Evolutionary conservation across 2,329 filamentous ascomycete species (phyloP).

Genomic region (Clarireedia paspali): DNA sequence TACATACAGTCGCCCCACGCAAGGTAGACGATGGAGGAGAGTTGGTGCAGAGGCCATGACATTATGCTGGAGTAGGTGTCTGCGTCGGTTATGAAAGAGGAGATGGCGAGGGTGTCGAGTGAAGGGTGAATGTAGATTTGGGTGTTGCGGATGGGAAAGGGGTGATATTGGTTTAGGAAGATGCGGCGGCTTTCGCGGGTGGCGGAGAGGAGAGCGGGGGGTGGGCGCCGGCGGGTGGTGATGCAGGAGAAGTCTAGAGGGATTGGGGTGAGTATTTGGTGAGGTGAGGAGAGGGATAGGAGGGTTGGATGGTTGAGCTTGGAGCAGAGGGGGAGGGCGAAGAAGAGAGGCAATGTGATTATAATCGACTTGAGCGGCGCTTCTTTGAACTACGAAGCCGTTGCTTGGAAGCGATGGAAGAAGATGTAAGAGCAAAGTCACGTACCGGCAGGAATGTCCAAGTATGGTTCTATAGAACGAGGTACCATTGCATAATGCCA

Average conservation of each 20-base stretch:
- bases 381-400: too few relatives aligned
- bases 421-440: too few relatives aligned
- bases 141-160: background rate
- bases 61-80: background rate
- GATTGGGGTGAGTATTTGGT: background rate
- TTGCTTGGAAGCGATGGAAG: too few relatives aligned
- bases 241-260: background rate
- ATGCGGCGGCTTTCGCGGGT: background rate
- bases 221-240: background rate
- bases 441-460: constrained; percentile 1
- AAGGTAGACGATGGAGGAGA: background rate
- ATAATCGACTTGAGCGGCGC: too few relatives aligned
- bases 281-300: background rate
- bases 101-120: background rate
- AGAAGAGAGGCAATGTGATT: too few relatives aligned
- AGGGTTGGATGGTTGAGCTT: background rate
- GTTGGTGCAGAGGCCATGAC: background rate
- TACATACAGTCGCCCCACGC: background rate
- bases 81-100: background rate
- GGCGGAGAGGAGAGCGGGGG: background rate
- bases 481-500: constrained; percentile 11
- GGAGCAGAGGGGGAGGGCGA: too few relatives aligned
- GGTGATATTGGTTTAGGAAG: background rate
- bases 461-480: constrained; percentile 11
- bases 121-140: background rate